phyloP scores from a whole-genome alignment of 2,329 filamentous ascomycete species.

The Tolypocladium tropicale region DNA sequence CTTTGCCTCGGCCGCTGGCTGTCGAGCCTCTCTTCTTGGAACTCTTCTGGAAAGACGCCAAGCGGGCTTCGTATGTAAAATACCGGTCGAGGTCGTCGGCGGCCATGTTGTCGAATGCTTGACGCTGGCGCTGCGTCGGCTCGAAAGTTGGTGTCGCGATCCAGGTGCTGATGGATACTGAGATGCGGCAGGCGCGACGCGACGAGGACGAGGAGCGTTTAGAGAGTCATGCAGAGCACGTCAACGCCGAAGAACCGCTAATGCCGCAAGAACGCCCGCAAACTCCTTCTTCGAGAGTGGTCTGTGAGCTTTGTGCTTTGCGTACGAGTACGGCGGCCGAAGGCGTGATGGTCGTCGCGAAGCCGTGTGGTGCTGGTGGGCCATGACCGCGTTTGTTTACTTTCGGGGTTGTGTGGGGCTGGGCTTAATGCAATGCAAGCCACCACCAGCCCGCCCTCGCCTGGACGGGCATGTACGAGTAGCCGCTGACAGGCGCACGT shows the following conservation, averaged over 20 bases:
- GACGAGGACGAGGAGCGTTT: neutral
- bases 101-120: conserved; percentile 16
- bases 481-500: neutral
- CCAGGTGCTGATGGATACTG: neutral
- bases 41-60: conserved; percentile 66
- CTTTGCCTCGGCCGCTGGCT: conserved; percentile 42
- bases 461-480: neutral
- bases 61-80: conserved; percentile 61
- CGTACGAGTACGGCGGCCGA: neutral
- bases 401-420: conserved; percentile 8
- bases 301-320: neutral
- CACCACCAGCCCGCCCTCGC: neutral
- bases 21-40: conserved; percentile 62
- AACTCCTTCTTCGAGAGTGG: neutral
- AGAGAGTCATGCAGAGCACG: conserved; percentile 2
- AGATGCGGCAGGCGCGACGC: conserved; percentile 9
- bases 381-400: conserved; percentile 21
- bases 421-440: neutral
- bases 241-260: neutral
- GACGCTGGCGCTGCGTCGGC: conserved; percentile 9
- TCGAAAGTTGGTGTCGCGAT: conserved; percentile 5
- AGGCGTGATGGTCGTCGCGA: neutral
- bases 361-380: neutral
- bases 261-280: neutral
- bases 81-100: conserved; percentile 33